A percentile compares a stretch with the other conserved stretches of the same genome.
phyloP scores from a whole-genome alignment of 352 stramenopile species.

The Bremia lactucae region DNA sequence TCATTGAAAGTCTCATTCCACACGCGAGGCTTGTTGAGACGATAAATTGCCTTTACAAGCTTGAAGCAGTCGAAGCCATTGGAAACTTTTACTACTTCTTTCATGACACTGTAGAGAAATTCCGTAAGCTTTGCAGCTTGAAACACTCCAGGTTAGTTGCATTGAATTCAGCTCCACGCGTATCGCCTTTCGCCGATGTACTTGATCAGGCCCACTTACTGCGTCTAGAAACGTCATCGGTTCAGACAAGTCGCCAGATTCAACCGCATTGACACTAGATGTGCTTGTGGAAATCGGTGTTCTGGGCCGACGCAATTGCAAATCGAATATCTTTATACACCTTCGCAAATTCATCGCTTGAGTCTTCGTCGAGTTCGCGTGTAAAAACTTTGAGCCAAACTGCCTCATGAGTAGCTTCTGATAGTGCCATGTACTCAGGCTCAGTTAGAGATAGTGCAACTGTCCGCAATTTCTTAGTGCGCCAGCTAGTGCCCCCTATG shows the following conservation, averaged over 20 bases:
- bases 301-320: too few relatives aligned
- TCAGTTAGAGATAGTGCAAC: too few relatives aligned
- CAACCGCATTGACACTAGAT: background rate
- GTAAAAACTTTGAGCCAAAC: too few relatives aligned
- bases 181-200: background rate
- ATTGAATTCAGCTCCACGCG: background rate
- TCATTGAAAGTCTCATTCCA: constrained; percentile 7
- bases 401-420: too few relatives aligned
- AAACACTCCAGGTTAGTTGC: background rate
- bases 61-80: constrained; percentile 2
- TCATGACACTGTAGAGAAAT: constrained; percentile 6
- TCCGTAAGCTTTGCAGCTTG: background rate
- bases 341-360: too few relatives aligned
- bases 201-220: background rate
- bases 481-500: too few relatives aligned
- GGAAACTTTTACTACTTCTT: background rate
- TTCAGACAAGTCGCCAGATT: background rate
- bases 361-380: too few relatives aligned
- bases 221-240: background rate
- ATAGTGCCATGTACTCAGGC: too few relatives aligned
- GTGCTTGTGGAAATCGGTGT: too few relatives aligned
- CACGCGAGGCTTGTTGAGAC: constrained; percentile 4
- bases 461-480: too few relatives aligned
- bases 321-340: too few relatives aligned
- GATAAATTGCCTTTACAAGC: constrained; percentile 7